Conservation (phyloP, 2,329 filamentous ascomycete species). For the Fusarium clavum region DNA sequence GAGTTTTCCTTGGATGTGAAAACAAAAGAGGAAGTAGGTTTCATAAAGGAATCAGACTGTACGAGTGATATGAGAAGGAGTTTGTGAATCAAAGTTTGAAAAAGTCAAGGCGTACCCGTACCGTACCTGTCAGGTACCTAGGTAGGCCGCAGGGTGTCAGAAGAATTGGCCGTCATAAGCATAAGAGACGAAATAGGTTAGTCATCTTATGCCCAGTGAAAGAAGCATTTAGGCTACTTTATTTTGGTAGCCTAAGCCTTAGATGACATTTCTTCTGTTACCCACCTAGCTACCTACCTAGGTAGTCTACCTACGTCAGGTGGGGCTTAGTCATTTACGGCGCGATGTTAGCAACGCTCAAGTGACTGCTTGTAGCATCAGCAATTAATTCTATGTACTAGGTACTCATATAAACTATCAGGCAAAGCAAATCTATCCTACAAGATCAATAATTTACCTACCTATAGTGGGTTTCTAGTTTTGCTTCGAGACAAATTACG, state of each 20-base stretch:
- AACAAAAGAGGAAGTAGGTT: not conserved
- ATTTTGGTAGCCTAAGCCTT: too few relatives aligned
- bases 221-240: too few relatives aligned
- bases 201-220: too few relatives aligned
- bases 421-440: not conserved
- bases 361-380: not conserved
- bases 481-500: not conserved
- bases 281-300: too few relatives aligned
- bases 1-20: not conserved
- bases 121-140: not conserved
- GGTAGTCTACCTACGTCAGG: not conserved
- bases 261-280: too few relatives aligned
- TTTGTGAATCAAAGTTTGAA: constrained; percentile 7
- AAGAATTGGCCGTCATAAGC: too few relatives aligned
- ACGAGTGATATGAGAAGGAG: not conserved
- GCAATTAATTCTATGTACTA: not conserved
- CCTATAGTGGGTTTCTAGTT: not conserved
- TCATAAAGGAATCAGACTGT: not conserved
- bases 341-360: not conserved
- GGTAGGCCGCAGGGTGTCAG: too few relatives aligned
- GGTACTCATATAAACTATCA: not conserved
- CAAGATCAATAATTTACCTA: too few relatives aligned
- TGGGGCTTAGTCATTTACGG: constrained; percentile 31
- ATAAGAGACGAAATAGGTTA: too few relatives aligned
- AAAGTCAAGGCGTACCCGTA: not conserved